Percentiles rank a stretch among this genome's conserved stretches.
Evolutionary conservation across 2,329 filamentous ascomycete species (phyloP).

Genomic region (Scleromitrula shiraiana): DNA sequence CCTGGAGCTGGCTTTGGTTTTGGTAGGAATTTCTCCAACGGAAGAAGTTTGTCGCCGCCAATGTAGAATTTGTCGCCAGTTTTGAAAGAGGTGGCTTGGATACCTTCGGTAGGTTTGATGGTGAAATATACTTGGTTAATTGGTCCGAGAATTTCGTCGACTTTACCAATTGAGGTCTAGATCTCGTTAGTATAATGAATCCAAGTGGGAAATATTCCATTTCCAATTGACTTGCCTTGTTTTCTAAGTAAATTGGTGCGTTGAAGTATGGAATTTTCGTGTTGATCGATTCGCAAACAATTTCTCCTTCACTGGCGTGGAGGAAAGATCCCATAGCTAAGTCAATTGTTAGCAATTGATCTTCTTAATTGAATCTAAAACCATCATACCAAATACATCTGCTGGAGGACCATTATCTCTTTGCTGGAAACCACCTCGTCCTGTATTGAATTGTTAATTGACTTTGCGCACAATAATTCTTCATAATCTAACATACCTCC

Average conservation of each 20-base stretch:
- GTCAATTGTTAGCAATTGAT: slow-evolving; percentile 14
- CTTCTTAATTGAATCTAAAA: background rate
- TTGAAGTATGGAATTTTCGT: slow-evolving; percentile 98
- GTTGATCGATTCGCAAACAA: slow-evolving; percentile 94
- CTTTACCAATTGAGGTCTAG: slow-evolving; percentile 82
- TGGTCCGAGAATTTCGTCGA: slow-evolving; percentile 95
- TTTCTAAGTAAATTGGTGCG: slow-evolving; percentile 96
- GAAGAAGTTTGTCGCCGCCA: slow-evolving; percentile 85
- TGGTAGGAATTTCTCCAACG: slow-evolving; percentile 91
- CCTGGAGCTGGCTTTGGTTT: slow-evolving; percentile 74
- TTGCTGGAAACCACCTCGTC: slow-evolving; percentile 54
- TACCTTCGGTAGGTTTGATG: slow-evolving; percentile 93
- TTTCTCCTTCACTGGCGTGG: slow-evolving; percentile 93
- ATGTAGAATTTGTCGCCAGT: slow-evolving; percentile 96
- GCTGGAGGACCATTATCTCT: slow-evolving; percentile 55
- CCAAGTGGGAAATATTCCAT: background rate
- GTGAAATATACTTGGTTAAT: slow-evolving; percentile 99
- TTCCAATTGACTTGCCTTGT: slow-evolving; percentile 55
- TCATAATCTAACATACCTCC: slow-evolving; percentile 28
- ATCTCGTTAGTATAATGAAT: background rate
- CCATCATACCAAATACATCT: slow-evolving; percentile 45
- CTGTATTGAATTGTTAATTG: slow-evolving; percentile 32
- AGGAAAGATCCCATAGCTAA: slow-evolving; percentile 88
- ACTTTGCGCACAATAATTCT: slow-evolving; percentile 7
- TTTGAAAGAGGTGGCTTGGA: slow-evolving; percentile 92